Conservation (phyloP, 129 eudicot genomes). For the Helichrysum umbraculigerum region DNA sequence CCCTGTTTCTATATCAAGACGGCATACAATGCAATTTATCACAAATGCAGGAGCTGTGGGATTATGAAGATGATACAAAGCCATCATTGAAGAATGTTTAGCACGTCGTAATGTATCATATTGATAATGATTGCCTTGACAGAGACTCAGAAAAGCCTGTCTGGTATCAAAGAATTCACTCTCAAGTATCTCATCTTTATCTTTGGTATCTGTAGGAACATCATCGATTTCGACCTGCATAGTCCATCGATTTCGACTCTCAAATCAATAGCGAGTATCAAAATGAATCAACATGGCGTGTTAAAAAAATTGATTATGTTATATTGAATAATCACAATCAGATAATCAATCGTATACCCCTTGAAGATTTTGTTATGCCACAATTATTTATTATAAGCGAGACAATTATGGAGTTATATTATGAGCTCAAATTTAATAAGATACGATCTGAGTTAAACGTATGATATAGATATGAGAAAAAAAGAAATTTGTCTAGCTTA, state of each 20-base stretch:
- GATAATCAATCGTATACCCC: background rate
- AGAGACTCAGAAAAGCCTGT: conserved; percentile 88
- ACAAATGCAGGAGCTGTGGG: conserved; percentile 98
- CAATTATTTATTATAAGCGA: too few species aligned
- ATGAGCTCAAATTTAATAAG: too few species aligned
- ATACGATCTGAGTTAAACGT: too few species aligned
- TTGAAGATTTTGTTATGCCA: too few species aligned
- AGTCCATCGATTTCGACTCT: conserved; percentile 18
- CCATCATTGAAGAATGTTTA: conserved; percentile 98
- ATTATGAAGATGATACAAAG: conserved; percentile 93
- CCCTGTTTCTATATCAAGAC: conserved; percentile 90
- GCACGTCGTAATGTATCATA: conserved; percentile 96
- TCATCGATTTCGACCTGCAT: conserved; percentile 68
- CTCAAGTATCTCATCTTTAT: conserved; percentile 84
- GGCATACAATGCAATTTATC: conserved; percentile 60
- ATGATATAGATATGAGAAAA: too few species aligned
- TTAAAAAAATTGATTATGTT: background rate
- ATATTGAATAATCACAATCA: background rate
- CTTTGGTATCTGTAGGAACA: conserved; percentile 79
- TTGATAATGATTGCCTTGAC: conserved; percentile 95
- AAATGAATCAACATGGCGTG: background rate
- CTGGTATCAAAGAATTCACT: conserved; percentile 91
- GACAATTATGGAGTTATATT: too few species aligned
- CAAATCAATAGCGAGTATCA: background rate
- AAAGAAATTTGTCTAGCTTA: too few species aligned